These are phyloP conservation scores for Fusarium graminum DNA, from an alignment of 2,329 filamentous ascomycete species.

Conservation along the genomic window DNA sequence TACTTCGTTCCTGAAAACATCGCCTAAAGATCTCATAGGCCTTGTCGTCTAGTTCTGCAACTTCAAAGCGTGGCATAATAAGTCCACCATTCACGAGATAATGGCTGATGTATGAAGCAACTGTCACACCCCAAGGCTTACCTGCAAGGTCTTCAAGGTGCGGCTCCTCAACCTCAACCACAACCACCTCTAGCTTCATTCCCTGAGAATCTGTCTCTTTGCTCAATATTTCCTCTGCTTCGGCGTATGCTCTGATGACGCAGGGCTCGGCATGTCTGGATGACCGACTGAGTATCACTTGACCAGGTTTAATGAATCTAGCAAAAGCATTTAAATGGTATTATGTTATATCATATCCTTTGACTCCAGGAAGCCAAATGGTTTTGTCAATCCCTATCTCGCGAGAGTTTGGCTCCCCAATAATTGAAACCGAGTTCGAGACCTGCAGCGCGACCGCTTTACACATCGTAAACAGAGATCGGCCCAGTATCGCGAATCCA, in stretches of 20 bases:
- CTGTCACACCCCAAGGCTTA: slow-evolving; percentile 6
- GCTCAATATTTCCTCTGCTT: slow-evolving; percentile 39
- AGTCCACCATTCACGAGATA: slow-evolving; percentile 49
- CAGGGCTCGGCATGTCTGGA: slow-evolving; percentile 6
- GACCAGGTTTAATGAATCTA: slow-evolving; percentile 46
- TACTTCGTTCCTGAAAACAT: slow-evolving; percentile 28
- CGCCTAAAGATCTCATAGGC: slow-evolving; percentile 34
- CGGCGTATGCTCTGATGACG: slow-evolving; percentile 41
- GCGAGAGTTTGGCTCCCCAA: slow-evolving; percentile 46
- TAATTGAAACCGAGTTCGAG: slow-evolving; percentile 50
- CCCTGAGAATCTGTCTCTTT: slow-evolving; percentile 41
- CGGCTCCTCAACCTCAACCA: slow-evolving; percentile 48
- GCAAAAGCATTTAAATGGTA: slow-evolving; percentile 50
- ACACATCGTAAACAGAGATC: slow-evolving; percentile 32
- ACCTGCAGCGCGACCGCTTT: slow-evolving; percentile 21
- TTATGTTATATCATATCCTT: slow-evolving; percentile 46
- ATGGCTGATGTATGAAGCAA: slow-evolving; percentile 46
- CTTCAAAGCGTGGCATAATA: slow-evolving; percentile 49
- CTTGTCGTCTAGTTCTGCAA: slow-evolving; percentile 39
- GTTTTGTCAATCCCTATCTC: slow-evolving; percentile 39
- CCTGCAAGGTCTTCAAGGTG: slow-evolving; percentile 10
- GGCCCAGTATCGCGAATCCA: slow-evolving; percentile 51
- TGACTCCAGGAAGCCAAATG: slow-evolving; percentile 49
- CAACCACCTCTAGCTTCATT: slow-evolving; percentile 39
- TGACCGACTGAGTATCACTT: slow-evolving; percentile 43